phyloP scores from a whole-genome alignment of 2,329 filamentous ascomycete genomes.

The Alternaria solani region DNA sequence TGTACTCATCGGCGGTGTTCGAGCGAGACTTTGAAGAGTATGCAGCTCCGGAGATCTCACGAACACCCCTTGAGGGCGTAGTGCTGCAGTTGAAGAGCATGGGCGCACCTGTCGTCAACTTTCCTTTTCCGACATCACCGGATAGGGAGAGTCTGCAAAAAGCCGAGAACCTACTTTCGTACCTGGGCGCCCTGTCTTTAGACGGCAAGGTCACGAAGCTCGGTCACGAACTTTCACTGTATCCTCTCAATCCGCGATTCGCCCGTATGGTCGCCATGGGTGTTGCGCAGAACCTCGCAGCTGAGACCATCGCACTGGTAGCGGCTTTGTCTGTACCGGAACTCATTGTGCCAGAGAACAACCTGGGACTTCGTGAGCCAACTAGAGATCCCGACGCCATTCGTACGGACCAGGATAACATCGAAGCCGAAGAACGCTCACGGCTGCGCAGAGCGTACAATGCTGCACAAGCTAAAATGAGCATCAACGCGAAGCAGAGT shows the following conservation, averaged over 20 bases:
- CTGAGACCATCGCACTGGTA: conserved; percentile 87
- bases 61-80: conserved; percentile 88
- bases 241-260: conserved; percentile 89
- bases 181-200: conserved; percentile 79
- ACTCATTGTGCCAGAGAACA: conserved; percentile 82
- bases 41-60: conserved; percentile 84
- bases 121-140: conserved; percentile 94
- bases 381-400: conserved; percentile 55
- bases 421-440: conserved; percentile 74
- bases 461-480: conserved; percentile 78
- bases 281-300: conserved; percentile 80
- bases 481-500: conserved; percentile 76
- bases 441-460: conserved; percentile 71
- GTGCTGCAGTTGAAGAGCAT: conserved; percentile 95
- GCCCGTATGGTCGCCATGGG: conserved; percentile 91
- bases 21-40: conserved; percentile 89
- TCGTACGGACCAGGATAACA: conserved; percentile 70
- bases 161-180: conserved; percentile 85
- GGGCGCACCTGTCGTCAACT: conserved; percentile 90
- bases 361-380: conserved; percentile 69
- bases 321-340: conserved; percentile 88
- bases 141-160: conserved; percentile 77
- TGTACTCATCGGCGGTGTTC: conserved; percentile 95
- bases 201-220: conserved; percentile 79
- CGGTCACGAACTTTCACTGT: conserved; percentile 83